Evolutionary conservation across 495 filamentous ascomycete genomes (phyloP).

Genomic region (Penicillium daleae): DNA sequence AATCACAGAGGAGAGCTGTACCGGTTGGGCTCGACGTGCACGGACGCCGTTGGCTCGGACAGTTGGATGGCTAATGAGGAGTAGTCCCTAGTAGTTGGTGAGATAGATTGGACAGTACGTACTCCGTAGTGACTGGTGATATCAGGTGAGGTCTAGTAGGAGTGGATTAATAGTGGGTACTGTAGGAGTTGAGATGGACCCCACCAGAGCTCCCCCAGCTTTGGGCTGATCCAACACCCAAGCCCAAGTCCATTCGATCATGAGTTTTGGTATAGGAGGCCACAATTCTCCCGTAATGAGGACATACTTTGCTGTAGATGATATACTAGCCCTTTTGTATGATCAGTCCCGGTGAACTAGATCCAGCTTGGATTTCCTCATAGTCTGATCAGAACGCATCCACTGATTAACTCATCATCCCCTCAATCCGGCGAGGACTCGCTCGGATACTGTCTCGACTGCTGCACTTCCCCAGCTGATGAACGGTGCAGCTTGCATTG

Average conservation of each 20-base stretch:
- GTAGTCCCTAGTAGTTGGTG: too few species aligned
- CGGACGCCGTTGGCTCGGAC: background rate
- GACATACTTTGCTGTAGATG: too few species aligned
- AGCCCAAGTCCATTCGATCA: background rate
- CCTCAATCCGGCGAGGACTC: background rate
- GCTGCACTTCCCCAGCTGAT: slow-evolving; percentile 1
- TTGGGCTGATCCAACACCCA: background rate
- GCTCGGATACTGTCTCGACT: background rate
- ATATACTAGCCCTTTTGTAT: too few species aligned
- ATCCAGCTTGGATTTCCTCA: too few species aligned
- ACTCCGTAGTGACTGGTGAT: too few species aligned
- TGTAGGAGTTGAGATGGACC: background rate
- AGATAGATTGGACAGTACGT: too few species aligned
- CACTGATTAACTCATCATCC: background rate
- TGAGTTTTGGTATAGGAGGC: background rate
- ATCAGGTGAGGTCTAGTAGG: background rate
- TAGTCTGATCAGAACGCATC: too few species aligned
- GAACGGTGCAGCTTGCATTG: slow-evolving; percentile 1
- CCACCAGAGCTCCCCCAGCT: background rate
- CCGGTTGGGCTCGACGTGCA: background rate
- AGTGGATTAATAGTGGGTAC: background rate
- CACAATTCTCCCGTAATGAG: background rate
- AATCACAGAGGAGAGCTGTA: background rate
- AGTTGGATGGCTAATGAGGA: too few species aligned
- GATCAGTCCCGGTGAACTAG: too few species aligned